A percentile compares a stretch with the other conserved stretches of the same genome.
These are phyloP conservation scores for Cicer yamashitae DNA, from an alignment of 306 rosid species.

Conservation along the genomic window DNA sequence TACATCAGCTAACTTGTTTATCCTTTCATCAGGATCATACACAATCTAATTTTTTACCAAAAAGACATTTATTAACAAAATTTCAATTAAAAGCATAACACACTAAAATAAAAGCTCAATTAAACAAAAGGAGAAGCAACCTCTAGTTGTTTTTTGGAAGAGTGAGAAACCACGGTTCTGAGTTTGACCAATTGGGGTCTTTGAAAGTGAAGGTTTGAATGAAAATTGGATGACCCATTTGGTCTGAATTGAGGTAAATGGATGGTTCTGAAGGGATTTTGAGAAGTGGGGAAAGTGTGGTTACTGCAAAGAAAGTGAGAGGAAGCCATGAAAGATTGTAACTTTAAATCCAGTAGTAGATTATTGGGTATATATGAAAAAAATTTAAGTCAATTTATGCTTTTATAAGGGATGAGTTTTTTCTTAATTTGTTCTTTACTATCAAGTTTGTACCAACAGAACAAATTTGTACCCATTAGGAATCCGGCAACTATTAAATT, in stretches of 20 bases:
- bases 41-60: conserved; percentile 57
- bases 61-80: background rate
- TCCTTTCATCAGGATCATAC: conserved; percentile 80
- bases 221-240: conserved; percentile 52
- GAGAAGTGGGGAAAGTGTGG: conserved; percentile 52
- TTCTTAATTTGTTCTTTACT: background rate
- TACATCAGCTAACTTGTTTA: conserved; percentile 80
- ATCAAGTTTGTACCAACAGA: background rate
- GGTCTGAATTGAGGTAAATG: conserved; percentile 47
- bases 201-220: conserved; percentile 48
- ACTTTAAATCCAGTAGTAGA: conserved; percentile 30
- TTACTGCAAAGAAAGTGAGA: conserved; percentile 59
- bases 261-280: conserved; percentile 46
- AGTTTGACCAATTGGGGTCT: conserved; percentile 42
- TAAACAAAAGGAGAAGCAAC: conserved; percentile 45
- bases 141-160: conserved; percentile 69
- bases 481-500: no score
- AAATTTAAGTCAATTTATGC: background rate
- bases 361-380: background rate
- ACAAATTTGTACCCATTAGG: no score
- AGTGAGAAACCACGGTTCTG: conserved; percentile 57
- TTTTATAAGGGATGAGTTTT: conserved; percentile 1
- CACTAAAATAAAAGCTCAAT: background rate
- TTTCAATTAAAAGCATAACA: conserved; percentile 32
- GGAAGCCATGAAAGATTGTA: conserved; percentile 64